Evolutionary conservation across 805 yeast genomes (phyloP), one percentile per base, ranked within the genome.

Genomic region (Kodamaea fukazawae): DNA sequence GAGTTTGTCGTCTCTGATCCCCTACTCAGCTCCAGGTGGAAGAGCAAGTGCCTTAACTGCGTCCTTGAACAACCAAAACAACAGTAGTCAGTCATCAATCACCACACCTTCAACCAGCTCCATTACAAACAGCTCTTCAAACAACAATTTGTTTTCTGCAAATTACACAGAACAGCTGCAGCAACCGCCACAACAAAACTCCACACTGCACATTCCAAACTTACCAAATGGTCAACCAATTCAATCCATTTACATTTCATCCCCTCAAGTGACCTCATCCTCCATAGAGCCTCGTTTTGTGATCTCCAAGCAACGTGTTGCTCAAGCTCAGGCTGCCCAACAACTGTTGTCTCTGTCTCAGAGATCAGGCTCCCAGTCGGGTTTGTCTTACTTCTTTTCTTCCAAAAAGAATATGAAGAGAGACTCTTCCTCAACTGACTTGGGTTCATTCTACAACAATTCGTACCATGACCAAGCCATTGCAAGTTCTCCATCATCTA

Each of bases 261-360:
- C 90, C 0, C 93, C 93, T 3, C 76, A 73, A 38, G 84, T 84
- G 4, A 48, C 49, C 39, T 59, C 77, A 4, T 63, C 78, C 13
- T 73, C 79, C 23, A 80, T 89, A n/a, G 96, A 88, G 55, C 85
- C 95, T 11, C 72, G 96, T 31, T 88, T 89, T 55, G 79, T 89
- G 36, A 83, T 89, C 29, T 85, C 95, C 8, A 79, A 86, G 52
- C 93, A 83, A 45, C 76, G 85, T 39, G 78, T 81, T 16, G 81
- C 73, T 32, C 79, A 67, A 47, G 75, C 70, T 13, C 78, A 73
- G 49, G 76, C 74, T 22, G 60, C 57, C 4, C 56, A 55, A 18
- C 74, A 73, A 2, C 56, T 65, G 3, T 49, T 58, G 29, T 49
- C 66, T 20, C 50, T 67, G 7, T 53, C 62, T 12, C 69, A 62